Evolutionary conservation across 2,329 filamentous ascomycete genomes (phyloP).

Genomic region (Phialophora expanda): DNA sequence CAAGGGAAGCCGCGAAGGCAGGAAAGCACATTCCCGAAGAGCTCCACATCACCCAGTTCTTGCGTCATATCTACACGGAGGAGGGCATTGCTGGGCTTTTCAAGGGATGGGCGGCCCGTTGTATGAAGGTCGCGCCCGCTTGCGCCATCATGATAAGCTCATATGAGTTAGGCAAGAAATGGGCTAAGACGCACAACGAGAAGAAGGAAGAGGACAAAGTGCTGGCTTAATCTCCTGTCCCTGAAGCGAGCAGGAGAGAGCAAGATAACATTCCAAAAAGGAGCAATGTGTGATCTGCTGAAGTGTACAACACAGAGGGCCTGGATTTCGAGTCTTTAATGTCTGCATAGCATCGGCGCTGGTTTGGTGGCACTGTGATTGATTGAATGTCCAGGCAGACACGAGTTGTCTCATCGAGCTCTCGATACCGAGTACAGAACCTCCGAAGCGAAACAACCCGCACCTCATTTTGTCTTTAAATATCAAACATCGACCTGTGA

Average conservation of each 20-base stretch:
- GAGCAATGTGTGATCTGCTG: background rate
- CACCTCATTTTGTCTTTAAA: background rate
- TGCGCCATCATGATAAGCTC: conserved; percentile 99
- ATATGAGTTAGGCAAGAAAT: conserved; percentile 93
- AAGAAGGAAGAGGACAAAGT: conserved; percentile 45
- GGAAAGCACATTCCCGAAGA: conserved; percentile 66
- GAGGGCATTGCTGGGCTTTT: conserved; percentile 84
- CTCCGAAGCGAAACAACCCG: background rate
- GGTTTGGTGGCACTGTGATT: background rate
- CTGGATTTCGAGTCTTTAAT: conserved; percentile 2
- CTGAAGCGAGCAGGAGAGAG: background rate
- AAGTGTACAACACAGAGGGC: conserved; percentile 5
- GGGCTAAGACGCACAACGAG: conserved; percentile 77
- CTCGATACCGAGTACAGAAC: background rate
- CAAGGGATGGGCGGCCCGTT: conserved; percentile 88
- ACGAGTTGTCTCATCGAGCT: background rate
- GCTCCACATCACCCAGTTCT: conserved; percentile 75
- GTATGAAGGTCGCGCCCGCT: conserved; percentile 90
- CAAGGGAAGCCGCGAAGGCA: conserved; percentile 27
- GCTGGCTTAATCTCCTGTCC: conserved; percentile 4
- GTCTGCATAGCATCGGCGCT: conserved; percentile 10
- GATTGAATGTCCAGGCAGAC: background rate
- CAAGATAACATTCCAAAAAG: background rate
- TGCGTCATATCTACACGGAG: conserved; percentile 88
- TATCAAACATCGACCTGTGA: background rate